Conservation (phyloP, 2,329 filamentous ascomycete genomes). For the Lecanoromycetidae sp. region DNA sequence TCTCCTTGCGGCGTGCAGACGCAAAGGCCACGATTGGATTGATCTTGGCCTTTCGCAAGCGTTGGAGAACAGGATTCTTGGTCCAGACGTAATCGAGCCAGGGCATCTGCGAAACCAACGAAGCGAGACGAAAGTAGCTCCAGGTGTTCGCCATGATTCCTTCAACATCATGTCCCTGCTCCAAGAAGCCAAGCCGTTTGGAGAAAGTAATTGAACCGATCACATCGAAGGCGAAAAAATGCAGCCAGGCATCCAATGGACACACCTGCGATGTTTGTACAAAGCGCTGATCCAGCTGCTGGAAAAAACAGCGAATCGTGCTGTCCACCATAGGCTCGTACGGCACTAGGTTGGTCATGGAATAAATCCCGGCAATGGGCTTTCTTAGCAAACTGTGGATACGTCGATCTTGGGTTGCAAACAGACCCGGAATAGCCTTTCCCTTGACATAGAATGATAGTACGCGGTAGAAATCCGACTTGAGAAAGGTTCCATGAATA, state of each 20-base stretch:
- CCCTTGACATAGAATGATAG: background rate
- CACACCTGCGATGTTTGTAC: slow-evolving; percentile 1
- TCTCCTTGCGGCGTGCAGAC: background rate
- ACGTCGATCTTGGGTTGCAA: slow-evolving; percentile 24
- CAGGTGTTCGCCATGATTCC: slow-evolving; percentile 24
- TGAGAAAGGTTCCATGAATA: background rate
- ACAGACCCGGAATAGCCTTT: slow-evolving; percentile 21
- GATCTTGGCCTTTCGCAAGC: background rate
- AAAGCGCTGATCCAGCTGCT: slow-evolving; percentile 18
- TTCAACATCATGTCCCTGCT: slow-evolving; percentile 25
- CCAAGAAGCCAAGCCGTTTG: slow-evolving; percentile 26
- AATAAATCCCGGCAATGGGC: slow-evolving; percentile 22
- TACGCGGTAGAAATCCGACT: slow-evolving; percentile 29
- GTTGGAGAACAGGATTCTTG: slow-evolving; percentile 22
- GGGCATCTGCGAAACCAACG: slow-evolving; percentile 24
- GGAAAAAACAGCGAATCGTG: slow-evolving; percentile 23
- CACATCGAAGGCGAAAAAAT: slow-evolving; percentile 14
- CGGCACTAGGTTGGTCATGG: slow-evolving; percentile 18
- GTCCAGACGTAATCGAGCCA: slow-evolving; percentile 27
- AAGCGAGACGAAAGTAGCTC: slow-evolving; percentile 15
- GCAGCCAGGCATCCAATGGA: slow-evolving; percentile 22
- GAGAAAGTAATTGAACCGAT: slow-evolving; percentile 28
- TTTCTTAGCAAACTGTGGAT: slow-evolving; percentile 23
- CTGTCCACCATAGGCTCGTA: slow-evolving; percentile 22
- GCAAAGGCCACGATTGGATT: slow-evolving; percentile 7